Base-by-base conservation (phyloP, 2,329 filamentous ascomycete genomes). In the Claviceps pazoutovae region DNA sequence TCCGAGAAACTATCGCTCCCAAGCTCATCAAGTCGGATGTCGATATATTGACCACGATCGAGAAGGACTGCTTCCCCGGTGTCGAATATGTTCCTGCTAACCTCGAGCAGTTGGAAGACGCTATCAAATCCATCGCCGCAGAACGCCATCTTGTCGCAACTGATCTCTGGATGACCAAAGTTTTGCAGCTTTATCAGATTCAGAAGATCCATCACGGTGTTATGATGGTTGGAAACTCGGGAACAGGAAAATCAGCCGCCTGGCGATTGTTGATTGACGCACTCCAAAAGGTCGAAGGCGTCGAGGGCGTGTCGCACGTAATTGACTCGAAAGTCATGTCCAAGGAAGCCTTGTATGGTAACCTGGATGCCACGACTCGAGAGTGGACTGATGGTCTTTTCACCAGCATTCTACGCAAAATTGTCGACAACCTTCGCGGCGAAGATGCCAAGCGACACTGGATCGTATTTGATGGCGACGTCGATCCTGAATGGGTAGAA, bases 281-380 rank as follows among this genome's bases (percentile, higher is more conserved):
- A 16, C 71, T 98, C 53, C 91, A 97, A 61, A 82, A 86, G 61
- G 87, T 95, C 14, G 93, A 98, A 66, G 84, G 84, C 23, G 77
- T 94, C 6, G 94, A 99, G 67, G 93, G 94, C 36, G 88, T 98
- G 46, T 95, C 83, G 58, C 93, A 99, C 64, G 87, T 98, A 52
- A 98, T 99, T 60, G 93, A 99, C 67, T 94, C 91, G 42, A 99
- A 99, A 72, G 94, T 98, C 67, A 98, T 99, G 93, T 95, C 90
- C 50, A 99, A 99, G 70, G 93, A 99, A 70, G 87, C 88, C 23
- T 74, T 99, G 4, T 99, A 98, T 63, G 93, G 93, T 64, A 96
- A 83, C 60, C 77, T 99, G 48, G 93, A 99, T 66, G 90, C 88
- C 53, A 99, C 93, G 2, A 99, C 93, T 2, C 83, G 93, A 61